Evolutionary conservation across 169 alveolate species (phyloP).

Genomic region (Babesia microti): DNA sequence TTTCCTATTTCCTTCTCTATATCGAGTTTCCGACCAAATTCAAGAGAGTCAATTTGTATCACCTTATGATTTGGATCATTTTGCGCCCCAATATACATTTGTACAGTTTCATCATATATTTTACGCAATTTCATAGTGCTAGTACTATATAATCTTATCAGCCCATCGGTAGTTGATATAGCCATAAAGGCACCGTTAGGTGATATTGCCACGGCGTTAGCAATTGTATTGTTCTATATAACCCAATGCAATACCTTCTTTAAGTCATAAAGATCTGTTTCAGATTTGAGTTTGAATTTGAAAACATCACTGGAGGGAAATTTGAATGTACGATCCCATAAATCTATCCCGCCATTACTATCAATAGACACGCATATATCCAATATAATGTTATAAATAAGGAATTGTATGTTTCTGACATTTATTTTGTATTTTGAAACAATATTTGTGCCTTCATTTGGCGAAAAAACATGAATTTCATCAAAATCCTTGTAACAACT

Average conservation of each 20-base stretch:
- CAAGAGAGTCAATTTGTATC: constrained; percentile 76
- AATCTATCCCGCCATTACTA: constrained; percentile 63
- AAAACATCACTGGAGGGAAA: constrained; percentile 43
- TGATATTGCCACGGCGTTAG: constrained; percentile 63
- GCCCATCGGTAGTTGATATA: constrained; percentile 62
- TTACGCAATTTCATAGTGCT: constrained; percentile 69
- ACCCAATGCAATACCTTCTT: constrained; percentile 24
- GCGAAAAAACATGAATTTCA: constrained; percentile 27
- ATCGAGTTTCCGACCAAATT: constrained; percentile 79
- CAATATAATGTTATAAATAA: constrained; percentile 41
- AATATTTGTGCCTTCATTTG: constrained; percentile 19
- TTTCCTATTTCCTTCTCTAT: constrained; percentile 82
- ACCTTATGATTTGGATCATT: constrained; percentile 59
- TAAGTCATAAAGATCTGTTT: constrained; percentile 83
- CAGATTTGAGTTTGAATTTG: constrained; percentile 46
- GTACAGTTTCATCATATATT: constrained; percentile 71
- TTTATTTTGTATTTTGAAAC: constrained; percentile 4
- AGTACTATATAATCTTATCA: constrained; percentile 68
- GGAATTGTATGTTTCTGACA: constrained; percentile 35
- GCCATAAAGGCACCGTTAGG: constrained; percentile 72
- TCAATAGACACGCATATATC: constrained; percentile 61
- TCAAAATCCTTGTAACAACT: constrained; percentile 9
- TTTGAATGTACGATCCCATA: constrained; percentile 62
- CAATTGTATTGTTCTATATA: constrained; percentile 53
- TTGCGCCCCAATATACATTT: constrained; percentile 73